phyloP scores from a whole-genome alignment of 1,139 yeast species.

The Blastobotrys proliferans region DNA sequence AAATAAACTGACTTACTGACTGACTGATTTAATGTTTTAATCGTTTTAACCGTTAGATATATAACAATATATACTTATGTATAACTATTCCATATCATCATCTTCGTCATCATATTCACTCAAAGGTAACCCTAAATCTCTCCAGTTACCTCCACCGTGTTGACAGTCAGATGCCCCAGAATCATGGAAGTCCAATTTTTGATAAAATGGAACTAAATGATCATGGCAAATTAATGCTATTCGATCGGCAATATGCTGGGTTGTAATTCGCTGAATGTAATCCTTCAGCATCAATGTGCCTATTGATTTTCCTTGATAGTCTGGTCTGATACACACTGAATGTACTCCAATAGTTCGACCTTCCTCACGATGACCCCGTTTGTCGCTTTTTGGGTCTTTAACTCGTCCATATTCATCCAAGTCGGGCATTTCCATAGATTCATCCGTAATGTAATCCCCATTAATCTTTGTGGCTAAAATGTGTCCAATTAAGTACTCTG shows the following conservation, averaged over 20 bases:
- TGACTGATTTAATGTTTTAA: no score
- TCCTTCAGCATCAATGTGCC: conserved; percentile 84
- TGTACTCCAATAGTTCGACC: conserved; percentile 79
- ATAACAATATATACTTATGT: no score
- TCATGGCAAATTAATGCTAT: conserved; percentile 73
- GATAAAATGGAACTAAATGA: conserved; percentile 68
- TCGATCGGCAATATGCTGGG: conserved; percentile 79
- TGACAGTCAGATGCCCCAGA: conserved; percentile 57
- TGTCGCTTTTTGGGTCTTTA: conserved; percentile 31
- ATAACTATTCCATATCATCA: no score
- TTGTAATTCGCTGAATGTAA: conserved; percentile 82
- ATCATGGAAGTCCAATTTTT: conserved; percentile 69
- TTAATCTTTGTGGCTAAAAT: conserved; percentile 75
- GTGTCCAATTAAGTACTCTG: conserved; percentile 77
- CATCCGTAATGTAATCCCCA: conserved; percentile 51
- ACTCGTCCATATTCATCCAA: conserved; percentile 28
- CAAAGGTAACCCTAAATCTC: conserved; percentile 59
- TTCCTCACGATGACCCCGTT: conserved; percentile 71
- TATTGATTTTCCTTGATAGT: conserved; percentile 74
- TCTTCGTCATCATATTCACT: conserved; percentile 31
- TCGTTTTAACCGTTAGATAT: neutral
- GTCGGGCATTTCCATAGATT: conserved; percentile 61
- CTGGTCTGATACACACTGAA: conserved; percentile 72
- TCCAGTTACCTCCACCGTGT: conserved; percentile 63
- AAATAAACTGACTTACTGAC: neutral